phyloP scores from a whole-genome alignment of 2,329 filamentous ascomycete genomes.

The Neofusicoccum parvum region DNA sequence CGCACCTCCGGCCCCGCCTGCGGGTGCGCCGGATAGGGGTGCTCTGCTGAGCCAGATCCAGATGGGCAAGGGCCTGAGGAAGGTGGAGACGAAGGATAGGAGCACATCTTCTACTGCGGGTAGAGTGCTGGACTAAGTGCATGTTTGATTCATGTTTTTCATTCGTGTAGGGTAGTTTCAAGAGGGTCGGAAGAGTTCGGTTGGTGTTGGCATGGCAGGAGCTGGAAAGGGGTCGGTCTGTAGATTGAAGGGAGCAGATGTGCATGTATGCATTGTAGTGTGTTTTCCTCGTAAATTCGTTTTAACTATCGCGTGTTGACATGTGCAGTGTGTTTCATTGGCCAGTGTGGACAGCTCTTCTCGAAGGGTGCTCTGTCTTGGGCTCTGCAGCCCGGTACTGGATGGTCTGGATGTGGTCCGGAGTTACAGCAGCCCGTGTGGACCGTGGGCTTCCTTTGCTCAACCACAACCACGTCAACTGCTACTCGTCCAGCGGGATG shows the following conservation, averaged over 20 bases:
- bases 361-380: not conserved
- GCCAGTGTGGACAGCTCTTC: not conserved
- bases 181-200: not conserved
- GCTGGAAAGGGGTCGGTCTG: not conserved
- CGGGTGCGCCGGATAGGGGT: constrained; percentile 44
- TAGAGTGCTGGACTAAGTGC: constrained; percentile 57
- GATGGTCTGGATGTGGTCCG: too few species aligned
- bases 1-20: constrained; percentile 48
- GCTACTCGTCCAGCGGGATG: not conserved
- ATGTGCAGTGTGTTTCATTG: not conserved
- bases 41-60: constrained; percentile 83
- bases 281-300: not conserved
- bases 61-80: constrained; percentile 75
- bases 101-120: constrained; percentile 74
- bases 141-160: not conserved
- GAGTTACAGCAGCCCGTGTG: too few species aligned
- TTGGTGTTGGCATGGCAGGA: not conserved
- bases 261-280: constrained; percentile 4
- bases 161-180: not conserved
- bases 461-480: not conserved
- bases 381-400: too few species aligned
- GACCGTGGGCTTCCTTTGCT: too few species aligned
- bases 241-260: not conserved
- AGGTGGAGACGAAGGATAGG: constrained; percentile 87
- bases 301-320: not conserved